Conservation (phyloP, 306 rosid genomes). For the Sindora glabra region DNA sequence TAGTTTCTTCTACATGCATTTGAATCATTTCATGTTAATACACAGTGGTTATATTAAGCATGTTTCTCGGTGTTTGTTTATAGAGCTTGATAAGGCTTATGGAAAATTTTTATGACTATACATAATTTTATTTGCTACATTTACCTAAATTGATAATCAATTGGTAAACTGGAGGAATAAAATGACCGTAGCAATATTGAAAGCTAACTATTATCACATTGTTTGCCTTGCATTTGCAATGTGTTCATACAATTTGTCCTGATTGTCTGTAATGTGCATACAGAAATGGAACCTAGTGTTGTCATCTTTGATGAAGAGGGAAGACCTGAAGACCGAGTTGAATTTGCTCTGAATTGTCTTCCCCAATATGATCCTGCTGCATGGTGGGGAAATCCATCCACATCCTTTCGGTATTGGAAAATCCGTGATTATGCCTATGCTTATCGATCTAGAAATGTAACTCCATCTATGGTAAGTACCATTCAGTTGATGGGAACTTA, state of each 20-base stretch:
- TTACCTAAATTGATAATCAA: background rate
- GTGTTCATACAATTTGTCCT: background rate
- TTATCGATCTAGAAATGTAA: conserved; percentile 57
- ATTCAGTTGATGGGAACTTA: conserved; percentile 5
- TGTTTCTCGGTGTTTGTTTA: background rate
- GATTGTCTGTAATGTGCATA: conserved; percentile 19
- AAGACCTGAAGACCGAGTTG: conserved; percentile 65
- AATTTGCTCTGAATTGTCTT: conserved; percentile 69
- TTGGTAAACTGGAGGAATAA: background rate
- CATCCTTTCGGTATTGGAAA: conserved; percentile 76
- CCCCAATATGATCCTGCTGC: conserved; percentile 60
- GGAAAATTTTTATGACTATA: background rate
- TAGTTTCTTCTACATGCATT: conserved; percentile 9
- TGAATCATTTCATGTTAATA: conserved; percentile 1
- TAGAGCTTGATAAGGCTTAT: background rate
- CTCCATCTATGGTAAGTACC: conserved; percentile 64
- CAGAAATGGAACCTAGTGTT: conserved; percentile 65
- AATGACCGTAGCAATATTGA: background rate
- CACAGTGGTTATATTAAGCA: background rate
- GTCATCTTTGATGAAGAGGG: conserved; percentile 59
- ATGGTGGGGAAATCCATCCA: conserved; percentile 25
- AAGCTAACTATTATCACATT: background rate
- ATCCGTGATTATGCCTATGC: conserved; percentile 93
- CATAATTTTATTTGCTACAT: background rate
- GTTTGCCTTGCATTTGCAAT: conserved; percentile 6